These are phyloP conservation scores for Mycosarcoma mackinlayi DNA, from an alignment of 1,284 basidiomycete species.

Conservation along the genomic window DNA sequence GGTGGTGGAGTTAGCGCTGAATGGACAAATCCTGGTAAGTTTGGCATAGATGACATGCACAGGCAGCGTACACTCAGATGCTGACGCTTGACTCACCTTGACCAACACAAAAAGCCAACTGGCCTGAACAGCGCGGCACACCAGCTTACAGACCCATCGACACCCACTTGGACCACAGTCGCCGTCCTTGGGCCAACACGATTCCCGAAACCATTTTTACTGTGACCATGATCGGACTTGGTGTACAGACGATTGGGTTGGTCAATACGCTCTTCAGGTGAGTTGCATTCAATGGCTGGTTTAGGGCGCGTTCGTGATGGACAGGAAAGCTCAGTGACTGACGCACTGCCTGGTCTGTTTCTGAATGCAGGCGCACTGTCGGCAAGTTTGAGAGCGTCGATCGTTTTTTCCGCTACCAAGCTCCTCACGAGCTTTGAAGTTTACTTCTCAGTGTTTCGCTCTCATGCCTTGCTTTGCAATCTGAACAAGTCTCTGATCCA, in stretches of 20 bases:
- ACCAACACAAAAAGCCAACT: not conserved
- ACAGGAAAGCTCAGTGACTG: not conserved
- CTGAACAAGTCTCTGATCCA: too few relatives aligned
- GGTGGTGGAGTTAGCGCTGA: slow-evolving; percentile 4
- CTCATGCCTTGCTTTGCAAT: too few relatives aligned
- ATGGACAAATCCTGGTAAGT: slow-evolving; percentile 20
- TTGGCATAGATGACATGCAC: not conserved
- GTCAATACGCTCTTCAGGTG: slow-evolving; percentile 21
- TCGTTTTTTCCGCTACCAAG: slow-evolving; percentile 16
- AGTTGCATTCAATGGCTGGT: not conserved
- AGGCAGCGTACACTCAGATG: too few relatives aligned
- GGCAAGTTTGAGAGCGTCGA: slow-evolving; percentile 8
- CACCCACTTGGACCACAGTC: not conserved
- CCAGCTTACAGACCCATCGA: slow-evolving; percentile 18
- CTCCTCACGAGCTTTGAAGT: slow-evolving; percentile 14
- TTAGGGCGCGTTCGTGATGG: too few relatives aligned
- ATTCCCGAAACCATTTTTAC: slow-evolving; percentile 17
- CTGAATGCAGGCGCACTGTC: slow-evolving; percentile 4
- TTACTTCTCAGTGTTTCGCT: too few relatives aligned
- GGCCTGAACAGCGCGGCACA: slow-evolving; percentile 16
- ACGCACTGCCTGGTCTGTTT: too few relatives aligned
- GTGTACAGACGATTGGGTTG: slow-evolving; percentile 17
- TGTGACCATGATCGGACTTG: slow-evolving; percentile 18
- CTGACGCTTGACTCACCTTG: not conserved
- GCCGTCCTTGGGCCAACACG: slow-evolving; percentile 21